These are phyloP conservation scores for Borealophlyctis nickersoniae DNA, from an alignment of 192 early-diverging fungal genomes.

Conservation along the genomic window DNA sequence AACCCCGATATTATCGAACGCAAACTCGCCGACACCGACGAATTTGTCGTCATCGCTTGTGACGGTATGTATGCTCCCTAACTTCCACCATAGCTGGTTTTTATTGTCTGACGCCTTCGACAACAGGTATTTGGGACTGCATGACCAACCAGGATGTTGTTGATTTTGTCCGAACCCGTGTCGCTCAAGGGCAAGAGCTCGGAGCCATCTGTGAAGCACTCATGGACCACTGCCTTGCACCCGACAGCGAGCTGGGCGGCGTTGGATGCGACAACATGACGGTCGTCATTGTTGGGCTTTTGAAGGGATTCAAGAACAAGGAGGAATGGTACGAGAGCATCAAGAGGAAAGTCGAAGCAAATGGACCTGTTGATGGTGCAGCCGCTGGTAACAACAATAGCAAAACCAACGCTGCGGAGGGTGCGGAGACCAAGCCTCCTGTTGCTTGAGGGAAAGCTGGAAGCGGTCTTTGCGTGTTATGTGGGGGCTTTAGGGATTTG, in stretches of 20 bases:
- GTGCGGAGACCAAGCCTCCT: too few species aligned
- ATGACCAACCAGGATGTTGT: conserved; percentile 86
- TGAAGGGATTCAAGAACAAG: conserved; percentile 71
- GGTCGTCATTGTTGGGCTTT: conserved; percentile 81
- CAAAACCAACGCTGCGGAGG: too few species aligned
- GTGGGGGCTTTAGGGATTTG: too few species aligned
- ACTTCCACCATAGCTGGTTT: conserved; percentile 7
- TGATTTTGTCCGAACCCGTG: conserved; percentile 73
- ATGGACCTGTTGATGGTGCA: neutral
- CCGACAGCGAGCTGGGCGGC: conserved; percentile 81
- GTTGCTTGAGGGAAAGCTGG: too few species aligned
- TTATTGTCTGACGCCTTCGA: neutral
- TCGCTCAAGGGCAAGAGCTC: conserved; percentile 61
- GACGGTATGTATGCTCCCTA: conserved; percentile 65
- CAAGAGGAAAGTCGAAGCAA: conserved; percentile 3
- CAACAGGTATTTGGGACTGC: conserved; percentile 95
- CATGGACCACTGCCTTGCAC: conserved; percentile 90
- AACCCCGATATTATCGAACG: conserved; percentile 77
- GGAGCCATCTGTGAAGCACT: conserved; percentile 77
- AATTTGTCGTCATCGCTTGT: conserved; percentile 95
- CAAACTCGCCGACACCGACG: conserved; percentile 63
- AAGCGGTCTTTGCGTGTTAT: too few species aligned
- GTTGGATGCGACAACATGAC: conserved; percentile 99
- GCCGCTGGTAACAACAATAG: too few species aligned
- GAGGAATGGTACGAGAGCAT: conserved; percentile 66